Evolutionary conservation across 441 rosid species (phyloP).

Genomic region (Theobroma grandiflorum): DNA sequence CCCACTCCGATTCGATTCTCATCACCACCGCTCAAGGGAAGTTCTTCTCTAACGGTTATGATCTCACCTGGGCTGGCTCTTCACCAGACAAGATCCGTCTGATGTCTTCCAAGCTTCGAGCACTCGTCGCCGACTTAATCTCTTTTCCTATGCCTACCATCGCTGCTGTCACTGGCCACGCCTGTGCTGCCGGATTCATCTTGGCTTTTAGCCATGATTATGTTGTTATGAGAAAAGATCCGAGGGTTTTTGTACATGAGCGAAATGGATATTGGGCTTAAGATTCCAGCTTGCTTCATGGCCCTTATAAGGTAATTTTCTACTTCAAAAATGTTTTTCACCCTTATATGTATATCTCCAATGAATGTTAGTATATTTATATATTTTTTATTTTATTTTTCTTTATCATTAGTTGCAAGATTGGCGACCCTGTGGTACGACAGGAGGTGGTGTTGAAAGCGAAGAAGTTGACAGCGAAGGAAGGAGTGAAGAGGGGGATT

Average conservation of each 20-base stretch:
- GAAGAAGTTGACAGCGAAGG: conserved; percentile 58
- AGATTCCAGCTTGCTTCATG: conserved; percentile 48
- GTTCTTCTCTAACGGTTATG: conserved; percentile 80
- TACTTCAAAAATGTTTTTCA: background rate
- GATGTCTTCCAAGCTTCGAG: conserved; percentile 48
- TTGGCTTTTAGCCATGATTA: conserved; percentile 71
- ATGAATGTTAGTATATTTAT: no score
- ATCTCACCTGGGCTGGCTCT: conserved; percentile 53
- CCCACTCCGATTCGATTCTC: conserved; percentile 48
- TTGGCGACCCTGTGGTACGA: conserved; percentile 47
- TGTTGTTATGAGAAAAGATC: conserved; percentile 65
- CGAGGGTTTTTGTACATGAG: conserved; percentile 80
- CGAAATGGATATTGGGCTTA: conserved; percentile 62
- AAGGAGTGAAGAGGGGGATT: conserved; percentile 49
- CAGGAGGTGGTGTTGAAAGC: conserved; percentile 57
- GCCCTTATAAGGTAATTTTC: conserved; percentile 42
- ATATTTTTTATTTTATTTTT: background rate
- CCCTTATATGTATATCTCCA: background rate
- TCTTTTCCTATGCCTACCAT: conserved; percentile 81
- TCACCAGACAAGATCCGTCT: conserved; percentile 30
- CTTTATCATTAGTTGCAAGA: conserved; percentile 30
- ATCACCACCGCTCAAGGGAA: conserved; percentile 71
- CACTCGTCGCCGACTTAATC: conserved; percentile 54
- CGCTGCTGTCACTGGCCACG: conserved; percentile 77
- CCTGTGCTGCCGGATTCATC: conserved; percentile 67